Evolutionary conservation across 2,329 filamentous ascomycete genomes (phyloP).

Genomic region (Keithomyces neogunnii): DNA sequence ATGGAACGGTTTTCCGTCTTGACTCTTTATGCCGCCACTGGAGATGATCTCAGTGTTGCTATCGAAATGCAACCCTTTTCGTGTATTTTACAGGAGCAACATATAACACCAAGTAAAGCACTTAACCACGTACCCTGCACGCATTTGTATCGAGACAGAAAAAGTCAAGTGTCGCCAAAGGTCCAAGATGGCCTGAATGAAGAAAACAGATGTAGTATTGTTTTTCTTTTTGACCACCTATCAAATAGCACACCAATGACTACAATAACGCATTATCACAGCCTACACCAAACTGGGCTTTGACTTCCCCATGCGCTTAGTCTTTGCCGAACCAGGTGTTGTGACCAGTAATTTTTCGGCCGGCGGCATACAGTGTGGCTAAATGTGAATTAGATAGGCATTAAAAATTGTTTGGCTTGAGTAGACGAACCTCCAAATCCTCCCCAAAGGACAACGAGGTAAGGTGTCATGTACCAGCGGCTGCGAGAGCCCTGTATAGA

Average conservation of each 20-base stretch:
- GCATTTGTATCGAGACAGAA: too few relatives aligned
- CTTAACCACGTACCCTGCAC: not conserved
- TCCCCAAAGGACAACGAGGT: constrained; percentile 56
- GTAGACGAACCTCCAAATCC: constrained; percentile 49
- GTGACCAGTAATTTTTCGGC: constrained; percentile 65
- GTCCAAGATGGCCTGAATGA: not conserved
- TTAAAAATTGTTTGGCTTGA: not conserved
- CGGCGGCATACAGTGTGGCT: constrained; percentile 62
- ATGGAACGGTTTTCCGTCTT: not conserved
- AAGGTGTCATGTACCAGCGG: constrained; percentile 58
- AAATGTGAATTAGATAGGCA: constrained; percentile 1
- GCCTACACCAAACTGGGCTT: not conserved
- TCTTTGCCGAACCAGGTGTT: constrained; percentile 66
- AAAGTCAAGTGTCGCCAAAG: not conserved
- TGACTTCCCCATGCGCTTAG: constrained; percentile 22
- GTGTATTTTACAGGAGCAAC: not conserved
- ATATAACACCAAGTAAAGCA: not conserved
- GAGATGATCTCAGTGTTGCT: not conserved
- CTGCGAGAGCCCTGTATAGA: constrained; percentile 52
- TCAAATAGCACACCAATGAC: not conserved
- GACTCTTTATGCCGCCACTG: not conserved
- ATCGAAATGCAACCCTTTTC: not conserved
- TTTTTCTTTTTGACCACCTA: not conserved
- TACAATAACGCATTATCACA: not conserved
- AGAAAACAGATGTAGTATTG: not conserved